These are phyloP conservation scores for Euphorbia lathyris DNA, from an alignment of 345 rosid genomes.

Conservation along the genomic window DNA sequence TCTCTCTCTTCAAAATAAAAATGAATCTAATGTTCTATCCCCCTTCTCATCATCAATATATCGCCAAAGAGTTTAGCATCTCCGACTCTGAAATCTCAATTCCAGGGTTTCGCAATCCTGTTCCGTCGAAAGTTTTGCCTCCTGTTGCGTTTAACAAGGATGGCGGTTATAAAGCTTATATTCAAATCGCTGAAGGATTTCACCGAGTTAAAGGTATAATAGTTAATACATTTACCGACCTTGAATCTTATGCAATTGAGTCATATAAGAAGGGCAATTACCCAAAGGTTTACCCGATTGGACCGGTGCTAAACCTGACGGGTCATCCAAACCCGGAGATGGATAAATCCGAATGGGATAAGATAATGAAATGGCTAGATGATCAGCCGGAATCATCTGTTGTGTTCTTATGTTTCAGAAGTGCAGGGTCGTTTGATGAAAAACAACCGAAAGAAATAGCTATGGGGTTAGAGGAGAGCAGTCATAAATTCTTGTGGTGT, in stretches of 20 bases:
- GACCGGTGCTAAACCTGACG: no score
- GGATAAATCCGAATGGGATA: not conserved
- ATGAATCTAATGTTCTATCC: constrained; percentile 17
- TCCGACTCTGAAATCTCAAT: not conserved
- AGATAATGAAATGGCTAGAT: constrained; percentile 6
- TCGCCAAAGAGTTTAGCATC: constrained; percentile 3
- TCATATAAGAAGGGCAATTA: not conserved
- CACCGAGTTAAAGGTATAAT: constrained; percentile 10
- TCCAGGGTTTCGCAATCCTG: constrained; percentile 14
- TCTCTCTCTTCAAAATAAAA: no score
- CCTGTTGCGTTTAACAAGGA: constrained; percentile 2
- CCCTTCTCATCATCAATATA: constrained; percentile 5
- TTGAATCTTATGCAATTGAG: constrained; percentile 4
- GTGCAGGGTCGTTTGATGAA: constrained; percentile 11
- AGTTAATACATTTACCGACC: constrained; percentile 12
- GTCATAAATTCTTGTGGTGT: constrained; percentile 23
- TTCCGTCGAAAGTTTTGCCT: constrained; percentile 3
- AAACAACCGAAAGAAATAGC: constrained; percentile 24
- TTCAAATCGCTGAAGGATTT: constrained; percentile 1
- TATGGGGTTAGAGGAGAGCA: constrained; percentile 20
- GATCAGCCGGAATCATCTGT: constrained; percentile 21
- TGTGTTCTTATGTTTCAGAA: constrained; percentile 26
- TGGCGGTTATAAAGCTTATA: constrained; percentile 10
- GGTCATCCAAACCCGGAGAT: constrained; percentile 1
- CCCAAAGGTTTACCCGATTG: no score